phyloP scores from a whole-genome alignment of 2,329 filamentous ascomycete species.

The Cordyceps farinosa region DNA sequence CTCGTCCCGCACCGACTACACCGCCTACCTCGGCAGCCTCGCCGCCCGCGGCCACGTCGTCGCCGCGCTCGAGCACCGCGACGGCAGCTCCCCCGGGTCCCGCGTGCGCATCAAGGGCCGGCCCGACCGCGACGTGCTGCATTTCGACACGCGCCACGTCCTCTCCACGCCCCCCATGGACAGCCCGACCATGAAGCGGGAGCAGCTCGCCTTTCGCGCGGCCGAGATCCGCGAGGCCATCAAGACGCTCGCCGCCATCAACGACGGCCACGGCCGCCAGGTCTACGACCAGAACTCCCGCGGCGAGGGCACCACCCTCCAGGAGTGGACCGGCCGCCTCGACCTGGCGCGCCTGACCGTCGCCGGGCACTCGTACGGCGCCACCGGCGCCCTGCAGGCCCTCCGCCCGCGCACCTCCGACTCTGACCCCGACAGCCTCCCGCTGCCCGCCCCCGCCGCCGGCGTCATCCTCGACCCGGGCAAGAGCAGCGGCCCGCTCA shows the following conservation, averaged over 20 bases:
- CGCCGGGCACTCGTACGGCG: constrained; percentile 63
- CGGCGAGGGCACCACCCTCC: constrained; percentile 44
- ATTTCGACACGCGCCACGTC: constrained; percentile 36
- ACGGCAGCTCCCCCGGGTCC: constrained; percentile 48
- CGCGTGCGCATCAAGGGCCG: constrained; percentile 33
- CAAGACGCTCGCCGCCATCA: constrained; percentile 38
- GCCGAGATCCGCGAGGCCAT: constrained; percentile 48
- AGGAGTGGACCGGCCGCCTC: constrained; percentile 50
- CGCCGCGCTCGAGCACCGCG: constrained; percentile 50
- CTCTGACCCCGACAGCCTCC: constrained; percentile 10
- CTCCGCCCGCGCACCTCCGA: constrained; percentile 41
- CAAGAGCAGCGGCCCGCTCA: constrained; percentile 60
- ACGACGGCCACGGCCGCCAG: constrained; percentile 36
- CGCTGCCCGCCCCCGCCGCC: constrained; percentile 48
- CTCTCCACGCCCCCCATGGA: constrained; percentile 32
- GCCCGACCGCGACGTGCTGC: constrained; percentile 30
- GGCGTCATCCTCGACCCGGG: constrained; percentile 64
- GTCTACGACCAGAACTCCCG: constrained; percentile 42
- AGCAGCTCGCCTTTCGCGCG: constrained; percentile 48
- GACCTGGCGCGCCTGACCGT: constrained; percentile 53
- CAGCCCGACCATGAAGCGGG: constrained; percentile 37
- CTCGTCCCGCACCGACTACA: constrained; percentile 49
- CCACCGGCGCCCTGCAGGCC: constrained; percentile 59
- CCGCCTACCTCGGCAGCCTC: constrained; percentile 47
- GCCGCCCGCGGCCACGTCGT: constrained; percentile 48